Evolutionary conservation across 768 basidiomycete species (phyloP), one percentile per base, ranked within the genome.

Genomic region (Suillus ampliporus): DNA sequence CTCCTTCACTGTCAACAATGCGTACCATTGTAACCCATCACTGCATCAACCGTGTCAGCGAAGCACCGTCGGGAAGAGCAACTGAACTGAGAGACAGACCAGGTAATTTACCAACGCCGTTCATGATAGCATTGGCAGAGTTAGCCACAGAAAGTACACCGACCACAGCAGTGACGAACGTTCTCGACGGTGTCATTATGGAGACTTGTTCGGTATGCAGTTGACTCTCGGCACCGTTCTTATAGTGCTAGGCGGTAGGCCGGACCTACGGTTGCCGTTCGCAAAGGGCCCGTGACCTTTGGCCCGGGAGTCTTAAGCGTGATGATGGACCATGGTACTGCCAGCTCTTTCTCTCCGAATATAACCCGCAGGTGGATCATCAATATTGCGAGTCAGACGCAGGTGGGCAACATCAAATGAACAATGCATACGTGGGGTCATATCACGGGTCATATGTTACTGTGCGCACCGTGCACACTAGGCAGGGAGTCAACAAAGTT

Each of bases 41-140:
- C 74, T 74, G 56, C 54, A 60, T n/a, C 10, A 9, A 34, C 5
- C 17, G 35, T 31, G 54, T 74, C 43, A 73, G 19, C 26, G 17
- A 38, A 23, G 56, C n/a, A 3, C 14, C 2, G 10, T 19, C 48
- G 28, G 44, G 5, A 23, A 56, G 6, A 26, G 2, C n/a, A n/a
- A n/a, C n/a, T n/a, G n/a, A n/a, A n/a, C 17, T 5, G 15, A 28
- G 21, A n/a, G 10, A 38, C 71, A 62, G 47, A 76, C 73, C 74
- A 43, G 73, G 73, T 50, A 74, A 71, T 57, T 67, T 74, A 5
- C 73, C 73, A 40, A 74, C 74, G 15, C 73, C 74, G 68, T 74
- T 74, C 37, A 57, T 64, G 48, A 74, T 13, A 37, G 71, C 74
- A 40, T 40, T 26, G 34, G 58, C 69, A 9, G 63, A 65, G 15